phyloP scores from a whole-genome alignment of 2,329 filamentous ascomycete genomes.

The Aspergillus sp. region DNA sequence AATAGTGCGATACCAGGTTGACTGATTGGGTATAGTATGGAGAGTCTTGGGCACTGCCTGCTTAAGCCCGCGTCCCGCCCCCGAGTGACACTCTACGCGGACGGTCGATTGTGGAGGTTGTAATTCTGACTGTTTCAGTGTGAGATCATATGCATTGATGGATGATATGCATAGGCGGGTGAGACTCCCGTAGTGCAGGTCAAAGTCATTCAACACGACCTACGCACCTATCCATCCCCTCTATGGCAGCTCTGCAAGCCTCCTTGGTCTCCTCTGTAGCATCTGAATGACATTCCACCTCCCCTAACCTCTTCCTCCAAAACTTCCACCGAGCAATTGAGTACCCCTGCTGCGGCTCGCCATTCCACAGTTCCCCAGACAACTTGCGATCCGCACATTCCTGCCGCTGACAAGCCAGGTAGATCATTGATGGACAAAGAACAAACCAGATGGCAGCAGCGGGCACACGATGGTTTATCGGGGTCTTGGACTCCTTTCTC shows the following conservation, averaged over 20 bases:
- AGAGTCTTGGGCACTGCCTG: no score
- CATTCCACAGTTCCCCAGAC: background rate
- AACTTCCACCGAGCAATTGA: background rate
- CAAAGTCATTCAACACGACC: background rate
- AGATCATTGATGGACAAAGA: background rate
- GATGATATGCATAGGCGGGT: no score
- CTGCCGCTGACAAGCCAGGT: background rate
- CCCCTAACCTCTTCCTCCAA: background rate
- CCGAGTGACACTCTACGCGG: no score
- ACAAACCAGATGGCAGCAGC: background rate
- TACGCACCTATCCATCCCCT: background rate
- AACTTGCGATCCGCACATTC: background rate
- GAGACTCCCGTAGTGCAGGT: background rate
- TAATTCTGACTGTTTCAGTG: no score
- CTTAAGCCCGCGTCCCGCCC: no score
- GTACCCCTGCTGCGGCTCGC: background rate
- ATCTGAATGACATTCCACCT: background rate
- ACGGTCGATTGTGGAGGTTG: no score
- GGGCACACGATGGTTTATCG: background rate
- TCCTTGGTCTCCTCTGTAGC: background rate
- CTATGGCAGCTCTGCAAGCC: background rate
- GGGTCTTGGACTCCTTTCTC: background rate
- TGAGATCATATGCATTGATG: no score
- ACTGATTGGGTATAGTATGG: no score
- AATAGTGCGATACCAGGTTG: no score